These are phyloP conservation scores for Aplosporella prunicola DNA, from an alignment of 2,329 filamentous ascomycete species.

Conservation along the genomic window DNA sequence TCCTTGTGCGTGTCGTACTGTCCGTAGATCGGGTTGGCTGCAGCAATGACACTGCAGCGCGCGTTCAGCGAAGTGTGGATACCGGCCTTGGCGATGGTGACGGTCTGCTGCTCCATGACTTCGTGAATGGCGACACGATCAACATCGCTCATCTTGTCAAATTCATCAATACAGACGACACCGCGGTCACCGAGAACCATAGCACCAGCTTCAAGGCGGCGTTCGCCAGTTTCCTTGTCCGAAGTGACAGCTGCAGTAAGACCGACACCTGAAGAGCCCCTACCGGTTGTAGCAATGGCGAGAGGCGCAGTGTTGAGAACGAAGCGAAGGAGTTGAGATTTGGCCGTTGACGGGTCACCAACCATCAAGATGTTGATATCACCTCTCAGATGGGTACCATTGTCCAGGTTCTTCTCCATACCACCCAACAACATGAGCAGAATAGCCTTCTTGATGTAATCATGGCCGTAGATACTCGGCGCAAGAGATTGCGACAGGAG, in stretches of 20 bases:
- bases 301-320: constrained; percentile 94
- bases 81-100: constrained; percentile 96
- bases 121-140: constrained; percentile 98
- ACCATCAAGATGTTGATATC: constrained; percentile 99
- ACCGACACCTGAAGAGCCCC: constrained; percentile 95
- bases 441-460: constrained; percentile 96
- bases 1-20: constrained; percentile 99
- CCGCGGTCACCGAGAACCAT: constrained; percentile 97
- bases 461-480: constrained; percentile 93
- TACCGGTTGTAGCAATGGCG: constrained; percentile 92
- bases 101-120: constrained; percentile 99
- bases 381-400: constrained; percentile 93
- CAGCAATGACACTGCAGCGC: constrained; percentile 90
- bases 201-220: constrained; percentile 88
- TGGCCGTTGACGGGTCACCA: constrained; percentile 94
- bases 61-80: constrained; percentile 97
- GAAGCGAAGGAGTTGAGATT: constrained; percentile 94
- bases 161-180: constrained; percentile 98
- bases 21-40: constrained; percentile 94
- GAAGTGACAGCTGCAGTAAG: constrained; percentile 91
- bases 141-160: constrained; percentile 99
- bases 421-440: constrained; percentile 89
- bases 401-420: constrained; percentile 97
- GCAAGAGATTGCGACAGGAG: constrained; percentile 88
- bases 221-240: constrained; percentile 94